Base-by-base conservation (phyloP, 1,284 basidiomycete species). In the Tylopilus sp. region DNA sequence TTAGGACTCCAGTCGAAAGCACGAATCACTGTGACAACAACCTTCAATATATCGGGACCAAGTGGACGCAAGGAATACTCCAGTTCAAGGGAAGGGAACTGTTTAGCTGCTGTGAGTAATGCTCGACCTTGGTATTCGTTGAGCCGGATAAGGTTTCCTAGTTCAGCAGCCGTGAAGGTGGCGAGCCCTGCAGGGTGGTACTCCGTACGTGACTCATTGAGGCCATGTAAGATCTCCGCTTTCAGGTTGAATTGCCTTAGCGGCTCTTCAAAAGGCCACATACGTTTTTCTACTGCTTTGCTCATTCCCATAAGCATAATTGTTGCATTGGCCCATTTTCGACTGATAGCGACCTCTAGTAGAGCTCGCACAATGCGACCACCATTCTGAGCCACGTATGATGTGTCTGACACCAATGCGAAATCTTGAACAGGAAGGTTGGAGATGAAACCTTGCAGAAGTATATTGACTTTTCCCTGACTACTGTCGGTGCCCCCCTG, bases 181-280 rank as follows among this genome's bases (percentile, higher is more conserved):
- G 87, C 86, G 6, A 99, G 74, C 44, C 97, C 88, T 7, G 79
- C 69, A 19, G 93, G 78, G 10, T 87, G 75, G 60, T 88, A 84
- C 35, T 98, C 92, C 63, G 92, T 92, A 6, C 87, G 92, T 77
- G 89, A 94, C 53, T 77, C 77, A 54, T 86, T 78, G 16, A 99
- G 74, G 48, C 85, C 87, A 70, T 91, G 84, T 46, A 97, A 65
- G 4, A 94, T 80, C 37, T 94, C 90, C n/a, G 71, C 67, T 55
- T 87, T 89, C 18, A 98, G 76, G 39, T 75, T 65, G 63, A 89
- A 86, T 66, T 97, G 92, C 56, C 75, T 80, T 31, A 99, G 72
- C 4, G 96, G 97, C 56, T 99, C 92, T 46, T 96, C 90, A 67
- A 89, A 98, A 1, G 95, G 92, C 97, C 97, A 99, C 61, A 97